Evolutionary conservation across 2,329 filamentous ascomycete genomes (phyloP), one percentile per base, ranked within the genome.

Genomic region (Penicillium sp.): DNA sequence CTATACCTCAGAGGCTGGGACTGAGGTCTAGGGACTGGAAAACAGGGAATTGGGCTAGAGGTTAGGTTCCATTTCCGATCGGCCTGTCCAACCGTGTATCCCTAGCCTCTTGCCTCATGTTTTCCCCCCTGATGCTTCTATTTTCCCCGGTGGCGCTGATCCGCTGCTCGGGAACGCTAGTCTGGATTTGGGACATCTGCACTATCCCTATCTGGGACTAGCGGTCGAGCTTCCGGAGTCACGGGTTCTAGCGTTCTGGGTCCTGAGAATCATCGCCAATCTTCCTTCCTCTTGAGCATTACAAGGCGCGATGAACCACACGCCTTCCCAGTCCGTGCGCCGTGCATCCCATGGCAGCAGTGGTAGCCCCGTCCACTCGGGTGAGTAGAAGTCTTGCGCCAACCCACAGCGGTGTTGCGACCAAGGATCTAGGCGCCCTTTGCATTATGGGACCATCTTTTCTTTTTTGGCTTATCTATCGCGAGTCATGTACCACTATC

Each of bases 131-230:
- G 29, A 47, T 53, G 50, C 50, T 39, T 48, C 26, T 42, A 43
- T 52, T 55, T 57, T 63, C 53, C 63, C 59, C 64, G 55, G 59
- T 62, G 62, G 64, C 59, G 63, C 60, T 61, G 68, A 73, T 71
- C 71, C 65, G 58, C 44, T 21, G 60, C 67, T 68, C 71, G 71
- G 72, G 69, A 74, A 57, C 69, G 68, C 74, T 76, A 76, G 66
- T 54, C 68, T 45, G 3, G 35, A 65, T 65, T 2, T 24, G 14
- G 29, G 16, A 48, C 52, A 55, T 58, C 42, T 53, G 56, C 54
- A 61, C 59, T 65, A 58, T 67, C 49, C 65, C 61, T 3, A 19
- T 63, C 63, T 39, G 2, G 66, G 69, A 46, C 63, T 76, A 75
- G 74, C 61, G 56, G 56, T 59, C 53, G 59, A 67, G 65, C 65